Base-by-base conservation (phyloP, 2,329 filamentous ascomycete species). In the Acarospora socialis region DNA sequence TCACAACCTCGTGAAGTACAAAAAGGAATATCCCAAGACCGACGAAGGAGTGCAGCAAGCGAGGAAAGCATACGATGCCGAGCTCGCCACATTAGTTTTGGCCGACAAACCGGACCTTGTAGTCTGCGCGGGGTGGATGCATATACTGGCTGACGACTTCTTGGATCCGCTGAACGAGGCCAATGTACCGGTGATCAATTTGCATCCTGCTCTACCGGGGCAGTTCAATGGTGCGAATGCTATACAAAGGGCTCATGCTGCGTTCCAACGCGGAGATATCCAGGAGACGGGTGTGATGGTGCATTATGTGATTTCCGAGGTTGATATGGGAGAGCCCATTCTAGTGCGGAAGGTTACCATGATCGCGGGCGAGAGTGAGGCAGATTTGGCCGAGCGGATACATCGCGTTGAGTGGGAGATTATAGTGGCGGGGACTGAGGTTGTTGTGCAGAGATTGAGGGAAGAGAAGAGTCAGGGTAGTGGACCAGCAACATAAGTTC, bases 61-160 rank as follows among this genome's bases (percentile, higher is more conserved):
- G 1, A 70, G 83, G 15, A 59, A 66, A 28, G 64, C 63, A 33
- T 92, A 90, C 53, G 83, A 92, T 51, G 68, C 72, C 9, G 80
- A 81, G 25, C 62, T 92, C 40, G 80, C 81, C 0, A 54, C 66
- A 24, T 63, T 77, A 37, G 67, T 92, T 32, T 60, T 87, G 15
- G 52, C 56, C 4, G 68, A 77, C 40, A 56, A 56, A 35, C 33
- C 83, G 0, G 70, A 86, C 33, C 55, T 92, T 33, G 72, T 92
- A 29, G 77, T 90, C 6, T 79, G 84, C 43, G 77, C 81, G 3
- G 83, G 84, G 2, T 92, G 81, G 68, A 92, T 92, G 82, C 77
- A 90, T 52, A 77, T 92, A 35, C 68, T 92, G 29, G 75, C 73
- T 0, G 61, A 63, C 2, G 59, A 63, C 1, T 90, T 92, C 51